These are phyloP conservation scores for Tanozyma kutaoensis DNA, from an alignment of 805 yeast genomes.

Conservation along the genomic window DNA sequence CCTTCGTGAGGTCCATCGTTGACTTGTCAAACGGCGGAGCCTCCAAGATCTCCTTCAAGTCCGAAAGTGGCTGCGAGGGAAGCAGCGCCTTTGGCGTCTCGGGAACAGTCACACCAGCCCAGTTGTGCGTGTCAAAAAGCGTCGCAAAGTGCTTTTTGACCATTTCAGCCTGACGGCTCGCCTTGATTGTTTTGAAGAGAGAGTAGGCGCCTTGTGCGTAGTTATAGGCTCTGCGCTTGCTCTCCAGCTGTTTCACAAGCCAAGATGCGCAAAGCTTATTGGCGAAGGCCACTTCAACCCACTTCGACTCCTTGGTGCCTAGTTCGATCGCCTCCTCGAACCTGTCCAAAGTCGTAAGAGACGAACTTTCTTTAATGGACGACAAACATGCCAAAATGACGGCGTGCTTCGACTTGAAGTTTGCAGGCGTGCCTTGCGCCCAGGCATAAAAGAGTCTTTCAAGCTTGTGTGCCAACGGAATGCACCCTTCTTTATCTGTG, in stretches of 20 bases:
- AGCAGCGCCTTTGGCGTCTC: no score
- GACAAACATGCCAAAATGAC: constrained; percentile 17
- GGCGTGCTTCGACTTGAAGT: constrained; percentile 23
- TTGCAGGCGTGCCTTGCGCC: constrained; percentile 19
- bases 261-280: constrained; percentile 31
- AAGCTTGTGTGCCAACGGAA: constrained; percentile 9
- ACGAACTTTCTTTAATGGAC: constrained; percentile 8
- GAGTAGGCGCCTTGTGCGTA: constrained; percentile 25
- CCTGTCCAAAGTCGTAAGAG: constrained; percentile 26
- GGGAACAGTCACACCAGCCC: constrained; percentile 28
- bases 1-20: constrained; percentile 10
- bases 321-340: constrained; percentile 32
- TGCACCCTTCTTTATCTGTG: constrained; percentile 7
- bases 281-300: constrained; percentile 26
- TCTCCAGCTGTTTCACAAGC: constrained; percentile 10
- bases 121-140: constrained; percentile 10
- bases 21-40: no score
- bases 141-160: constrained; percentile 16
- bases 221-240: constrained; percentile 18
- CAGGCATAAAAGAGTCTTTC: constrained; percentile 16
- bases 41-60: no score
- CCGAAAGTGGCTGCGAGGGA: no score
- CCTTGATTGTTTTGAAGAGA: constrained; percentile 16
- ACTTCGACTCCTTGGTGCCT: constrained; percentile 15
- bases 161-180: constrained; percentile 8